phyloP scores from a whole-genome alignment of 164 flowering plant genomes.

The Tinospora cordifolia region DNA sequence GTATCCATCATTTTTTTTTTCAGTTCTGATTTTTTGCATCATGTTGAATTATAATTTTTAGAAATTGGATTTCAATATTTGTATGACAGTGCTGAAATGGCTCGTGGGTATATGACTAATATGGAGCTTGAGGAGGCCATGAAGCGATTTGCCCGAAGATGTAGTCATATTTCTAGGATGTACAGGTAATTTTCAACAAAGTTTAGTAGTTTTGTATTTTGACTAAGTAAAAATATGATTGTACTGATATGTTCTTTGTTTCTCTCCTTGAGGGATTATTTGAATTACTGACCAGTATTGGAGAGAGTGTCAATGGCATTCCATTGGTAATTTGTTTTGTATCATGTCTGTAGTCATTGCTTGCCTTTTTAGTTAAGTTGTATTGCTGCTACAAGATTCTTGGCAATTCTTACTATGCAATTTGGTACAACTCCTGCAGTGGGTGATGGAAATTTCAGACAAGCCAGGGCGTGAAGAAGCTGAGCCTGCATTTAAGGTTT shows the following conservation, averaged over 20 bases:
- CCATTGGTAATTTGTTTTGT: constrained; percentile 56
- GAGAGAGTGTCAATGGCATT: constrained; percentile 66
- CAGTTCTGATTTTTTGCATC: not conserved
- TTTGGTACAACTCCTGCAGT: constrained; percentile 31
- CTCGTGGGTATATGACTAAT: constrained; percentile 74
- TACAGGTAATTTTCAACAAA: constrained; percentile 55
- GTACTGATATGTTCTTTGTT: constrained; percentile 33
- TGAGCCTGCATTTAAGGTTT: constrained; percentile 94
- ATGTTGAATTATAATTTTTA: not conserved
- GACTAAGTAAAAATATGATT: not conserved
- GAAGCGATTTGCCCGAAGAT: constrained; percentile 48
- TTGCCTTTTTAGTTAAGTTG: not conserved
- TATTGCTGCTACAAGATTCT: not conserved
- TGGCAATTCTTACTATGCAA: not conserved
- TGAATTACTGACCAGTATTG: constrained; percentile 58
- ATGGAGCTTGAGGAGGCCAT: constrained; percentile 62
- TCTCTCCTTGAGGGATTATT: constrained; percentile 57
- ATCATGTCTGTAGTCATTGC: not conserved
- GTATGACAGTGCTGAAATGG: constrained; percentile 35
- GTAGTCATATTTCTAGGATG: constrained; percentile 64
- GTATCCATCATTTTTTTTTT: too few relatives aligned
- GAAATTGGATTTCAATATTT: not conserved
- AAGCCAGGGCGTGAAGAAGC: constrained; percentile 74
- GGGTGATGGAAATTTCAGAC: constrained; percentile 92
- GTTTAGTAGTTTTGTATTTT: not conserved